Evolutionary conservation across 306 rosid species (phyloP).

Genomic region (Sicyos baderoa): DNA sequence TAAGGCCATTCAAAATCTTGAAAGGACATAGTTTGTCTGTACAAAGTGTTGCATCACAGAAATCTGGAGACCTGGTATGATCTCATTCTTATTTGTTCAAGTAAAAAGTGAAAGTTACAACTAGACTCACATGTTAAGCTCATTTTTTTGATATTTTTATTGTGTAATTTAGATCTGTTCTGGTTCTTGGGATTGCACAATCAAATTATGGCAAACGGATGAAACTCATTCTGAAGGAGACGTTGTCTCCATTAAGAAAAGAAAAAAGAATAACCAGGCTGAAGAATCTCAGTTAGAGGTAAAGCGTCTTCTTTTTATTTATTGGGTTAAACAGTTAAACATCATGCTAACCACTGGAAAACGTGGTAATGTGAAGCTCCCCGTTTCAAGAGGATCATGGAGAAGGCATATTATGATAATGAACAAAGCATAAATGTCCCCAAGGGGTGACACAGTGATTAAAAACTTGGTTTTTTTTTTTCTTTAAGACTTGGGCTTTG

Average conservation of each 20-base stretch:
- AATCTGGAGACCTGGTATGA: constrained; percentile 60
- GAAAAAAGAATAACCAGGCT: constrained; percentile 43
- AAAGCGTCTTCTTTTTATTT: constrained; percentile 8
- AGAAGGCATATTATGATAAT: not conserved
- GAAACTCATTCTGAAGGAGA: constrained; percentile 49
- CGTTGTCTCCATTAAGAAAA: constrained; percentile 59
- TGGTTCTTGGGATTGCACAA: constrained; percentile 87
- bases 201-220: constrained; percentile 68
- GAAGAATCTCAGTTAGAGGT: constrained; percentile 79
- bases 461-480: no score
- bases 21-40: constrained; percentile 72
- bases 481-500: no score
- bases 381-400: not conserved
- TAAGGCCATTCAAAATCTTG: constrained; percentile 66
- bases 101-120: constrained; percentile 3
- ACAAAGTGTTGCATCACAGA: constrained; percentile 64
- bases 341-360: not conserved
- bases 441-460: no score
- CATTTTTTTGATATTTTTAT: not conserved
- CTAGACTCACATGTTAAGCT: constrained; percentile 15
- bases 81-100: constrained; percentile 13
- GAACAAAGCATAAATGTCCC: not conserved
- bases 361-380: not conserved
- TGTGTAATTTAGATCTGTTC: constrained; percentile 62
- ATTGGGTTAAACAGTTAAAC: not conserved